phyloP scores from a whole-genome alignment of 2,329 filamentous ascomycete genomes.

The Fusarium robinianum region DNA sequence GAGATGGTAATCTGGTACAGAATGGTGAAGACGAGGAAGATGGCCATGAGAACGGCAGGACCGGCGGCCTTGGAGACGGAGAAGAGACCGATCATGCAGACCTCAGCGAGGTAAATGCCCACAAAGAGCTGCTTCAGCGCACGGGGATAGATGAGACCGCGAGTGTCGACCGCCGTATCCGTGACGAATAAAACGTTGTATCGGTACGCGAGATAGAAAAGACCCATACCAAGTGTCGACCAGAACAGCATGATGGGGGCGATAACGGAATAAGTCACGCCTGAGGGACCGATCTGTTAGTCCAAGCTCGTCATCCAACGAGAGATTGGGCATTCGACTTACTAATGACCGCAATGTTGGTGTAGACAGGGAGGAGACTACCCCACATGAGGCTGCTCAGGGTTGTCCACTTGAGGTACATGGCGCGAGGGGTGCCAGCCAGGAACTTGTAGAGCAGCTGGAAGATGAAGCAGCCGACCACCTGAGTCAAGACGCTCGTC shows the following conservation, averaged over 20 bases:
- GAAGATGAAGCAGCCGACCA: constrained; percentile 66
- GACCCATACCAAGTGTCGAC: constrained; percentile 72
- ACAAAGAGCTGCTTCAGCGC: constrained; percentile 85
- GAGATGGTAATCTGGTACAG: constrained; percentile 77
- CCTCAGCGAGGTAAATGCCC: constrained; percentile 78
- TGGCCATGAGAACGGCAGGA: constrained; percentile 74
- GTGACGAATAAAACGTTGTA: constrained; percentile 87
- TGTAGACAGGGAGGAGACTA: constrained; percentile 74
- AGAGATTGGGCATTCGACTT: constrained; percentile 26
- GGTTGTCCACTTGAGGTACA: constrained; percentile 73
- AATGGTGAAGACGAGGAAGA: constrained; percentile 75
- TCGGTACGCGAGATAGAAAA: constrained; percentile 84
- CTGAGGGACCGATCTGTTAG: constrained; percentile 42
- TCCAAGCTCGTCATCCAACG: not conserved
- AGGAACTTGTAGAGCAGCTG: constrained; percentile 70
- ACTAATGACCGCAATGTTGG: constrained; percentile 74
- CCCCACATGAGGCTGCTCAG: constrained; percentile 76
- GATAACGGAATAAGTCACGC: constrained; percentile 80
- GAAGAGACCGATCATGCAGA: constrained; percentile 83
- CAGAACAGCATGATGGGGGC: constrained; percentile 83
- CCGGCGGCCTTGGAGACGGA: constrained; percentile 68
- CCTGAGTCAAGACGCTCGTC: constrained; percentile 73
- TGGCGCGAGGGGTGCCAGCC: constrained; percentile 76
- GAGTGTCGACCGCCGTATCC: constrained; percentile 80
- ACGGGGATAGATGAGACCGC: constrained; percentile 84